Evolutionary conservation across 192 early-diverging fungal genomes (phyloP), one percentile per base, ranked within the genome.

Genomic region (Radiomyces spectabilis): DNA sequence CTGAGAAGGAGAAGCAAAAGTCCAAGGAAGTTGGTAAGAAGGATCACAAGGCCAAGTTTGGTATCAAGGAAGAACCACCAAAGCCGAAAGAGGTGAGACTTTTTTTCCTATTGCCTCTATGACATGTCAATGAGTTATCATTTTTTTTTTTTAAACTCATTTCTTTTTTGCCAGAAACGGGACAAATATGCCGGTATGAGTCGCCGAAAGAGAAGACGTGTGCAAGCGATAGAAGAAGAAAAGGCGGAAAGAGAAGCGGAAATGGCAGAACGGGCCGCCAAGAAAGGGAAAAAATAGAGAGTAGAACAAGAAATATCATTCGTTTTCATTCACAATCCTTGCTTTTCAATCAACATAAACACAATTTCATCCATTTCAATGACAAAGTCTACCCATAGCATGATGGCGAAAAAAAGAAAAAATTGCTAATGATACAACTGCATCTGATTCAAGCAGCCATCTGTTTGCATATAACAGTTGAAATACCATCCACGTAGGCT

Each of bases 1-100:
- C 83, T 6, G 71, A 82, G 21, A 77, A 80, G 48, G 86, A 93
- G 39, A 91, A 88, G 61, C 76, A 79, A 37, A 57, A 67, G 5
- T 68, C 85, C 4, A 86, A 88, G 57, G 51, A 57, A n/a, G 39
- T 52, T 40, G 53, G 68, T 46, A 55, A 71, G 65, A 29, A 47
- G 45, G 53, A 60, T 34, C 19, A 53, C 30, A 55, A 57, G 24
- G 26, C 39, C 25, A 51, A 61, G 32, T 56, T 51, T 55, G 54
- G 54, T 8, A 45, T 45, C 21, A 7, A 19, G 12, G 50, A 51
- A 0, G 38, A 59, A 43, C 18, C 38, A 16, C 34, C 47, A 65
- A 76, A 47, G 55, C 55, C 34, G 69, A 78, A 61, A 57, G 38
- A 47, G 35, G 56, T 30, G 1, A 41, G 16, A 9, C 4, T 13